Base-by-base conservation (phyloP, 1,284 basidiomycete species). In the Puccinia novopanici region DNA sequence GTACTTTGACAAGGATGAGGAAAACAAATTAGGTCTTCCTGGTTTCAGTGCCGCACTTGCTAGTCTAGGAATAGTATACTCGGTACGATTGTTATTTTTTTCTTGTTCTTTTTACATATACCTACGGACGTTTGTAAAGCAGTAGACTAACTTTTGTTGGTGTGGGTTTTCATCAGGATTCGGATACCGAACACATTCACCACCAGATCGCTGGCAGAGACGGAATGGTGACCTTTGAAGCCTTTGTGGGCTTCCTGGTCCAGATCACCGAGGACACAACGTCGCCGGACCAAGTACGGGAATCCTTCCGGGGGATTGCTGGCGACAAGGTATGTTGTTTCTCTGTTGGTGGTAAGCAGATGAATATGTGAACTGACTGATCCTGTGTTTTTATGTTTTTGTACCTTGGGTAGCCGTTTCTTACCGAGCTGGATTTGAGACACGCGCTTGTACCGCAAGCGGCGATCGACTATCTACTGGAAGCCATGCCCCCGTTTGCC, bases 231-330 rank as follows among this genome's bases (percentile, higher is more conserved):
- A 93, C 91, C 0, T 98, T 93, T 85, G 93, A 98, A 85, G 94
- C 95, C 0, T 98, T 98, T 86, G 93, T 98, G 83, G 93, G 94
- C 82, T 91, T 98, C 82, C 87, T 99, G 86, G 95, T 95, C 68
- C 93, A 95, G 70, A 96, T 98, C 83, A 96, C 91, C 42, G 94
- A 98, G 87, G 97, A 98, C 85, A 94, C 96, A 78, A 95, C 93
- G 0, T 93, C 94, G 0, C 90, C 92, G 0, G 94, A 95, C 78
- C 96, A 98, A 85, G 89, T 99, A 81, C 90, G 93, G 27, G 94
- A 95, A 83, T 91, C 95, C 1, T 99, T 99, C 90, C 91, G 93
- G 67, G n/a, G 93, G 10, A 91, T 98, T 63, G 94, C 95, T 1
- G 90, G 89, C 17, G 92, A 95, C 84, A 98, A 98, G 89, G 92